Conservation (phyloP, 129 eudicot species). For the Arctium minus region DNA sequence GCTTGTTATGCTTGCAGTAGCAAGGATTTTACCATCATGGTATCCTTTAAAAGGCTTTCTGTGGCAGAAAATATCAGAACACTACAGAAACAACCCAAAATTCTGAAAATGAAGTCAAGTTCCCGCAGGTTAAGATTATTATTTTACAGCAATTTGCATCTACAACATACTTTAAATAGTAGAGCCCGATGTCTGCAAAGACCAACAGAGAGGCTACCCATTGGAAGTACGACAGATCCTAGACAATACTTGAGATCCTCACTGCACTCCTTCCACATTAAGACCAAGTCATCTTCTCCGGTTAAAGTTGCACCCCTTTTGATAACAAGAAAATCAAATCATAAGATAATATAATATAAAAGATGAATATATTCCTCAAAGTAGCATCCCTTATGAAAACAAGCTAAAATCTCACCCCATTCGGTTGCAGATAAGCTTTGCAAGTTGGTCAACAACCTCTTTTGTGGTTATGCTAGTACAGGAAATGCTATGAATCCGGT, state of each 20-base stretch:
- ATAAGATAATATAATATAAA: neutral
- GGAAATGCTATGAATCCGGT: conserved; percentile 54
- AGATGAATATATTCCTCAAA: conserved; percentile 9
- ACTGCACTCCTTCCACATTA: conserved; percentile 67
- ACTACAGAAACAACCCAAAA: neutral
- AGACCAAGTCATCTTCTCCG: conserved; percentile 56
- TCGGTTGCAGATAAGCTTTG: conserved; percentile 75
- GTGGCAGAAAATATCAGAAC: neutral
- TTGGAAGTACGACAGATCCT: conserved; percentile 78
- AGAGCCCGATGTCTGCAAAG: conserved; percentile 76
- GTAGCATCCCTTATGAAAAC: neutral
- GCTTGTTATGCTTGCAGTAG: neutral
- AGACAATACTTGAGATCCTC: conserved; percentile 64
- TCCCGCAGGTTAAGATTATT: neutral
- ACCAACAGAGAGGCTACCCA: conserved; percentile 77
- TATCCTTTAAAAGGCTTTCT: neutral
- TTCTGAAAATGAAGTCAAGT: neutral
- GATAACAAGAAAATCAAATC: conserved; percentile 18
- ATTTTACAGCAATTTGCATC: neutral
- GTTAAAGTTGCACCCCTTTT: conserved; percentile 58
- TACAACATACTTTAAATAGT: conserved; percentile 65
- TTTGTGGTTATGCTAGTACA: conserved; percentile 49
- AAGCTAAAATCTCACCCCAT: conserved; percentile 66
- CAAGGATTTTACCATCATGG: neutral
- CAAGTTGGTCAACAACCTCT: conserved; percentile 77